These are phyloP conservation scores for Trametes cinnabarina DNA, from an alignment of 768 basidiomycete genomes.

Conservation along the genomic window DNA sequence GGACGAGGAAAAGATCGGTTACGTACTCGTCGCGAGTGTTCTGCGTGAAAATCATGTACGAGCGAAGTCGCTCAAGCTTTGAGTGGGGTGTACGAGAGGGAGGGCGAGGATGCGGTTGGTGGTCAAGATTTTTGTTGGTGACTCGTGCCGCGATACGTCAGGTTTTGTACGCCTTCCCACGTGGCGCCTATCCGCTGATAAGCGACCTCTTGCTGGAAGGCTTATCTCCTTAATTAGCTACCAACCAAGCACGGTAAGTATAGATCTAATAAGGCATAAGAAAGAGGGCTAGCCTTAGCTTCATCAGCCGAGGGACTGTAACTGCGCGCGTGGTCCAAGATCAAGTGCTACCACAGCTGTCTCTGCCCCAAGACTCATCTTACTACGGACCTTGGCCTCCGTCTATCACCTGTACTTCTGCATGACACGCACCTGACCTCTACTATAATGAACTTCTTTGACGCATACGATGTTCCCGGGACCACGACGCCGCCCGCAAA, in stretches of 20 bases:
- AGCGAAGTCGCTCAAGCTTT: slow-evolving; percentile 30
- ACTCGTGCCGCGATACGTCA: slow-evolving; percentile 15
- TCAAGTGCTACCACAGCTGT: no score
- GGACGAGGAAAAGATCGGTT: not conserved
- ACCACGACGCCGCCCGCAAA: slow-evolving; percentile 46
- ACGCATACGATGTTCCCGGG: slow-evolving; percentile 60
- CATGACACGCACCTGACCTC: slow-evolving; percentile 3
- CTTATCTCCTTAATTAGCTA: not conserved
- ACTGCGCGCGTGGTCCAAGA: not conserved
- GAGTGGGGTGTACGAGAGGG: not conserved
- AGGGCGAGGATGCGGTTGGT: slow-evolving; percentile 4
- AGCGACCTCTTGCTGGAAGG: not conserved
- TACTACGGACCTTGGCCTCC: not conserved
- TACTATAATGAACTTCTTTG: slow-evolving; percentile 66
- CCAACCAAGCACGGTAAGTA: not conserved
- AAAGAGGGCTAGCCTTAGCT: no score
- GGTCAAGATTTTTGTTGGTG: slow-evolving; percentile 17
- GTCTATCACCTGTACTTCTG: not conserved
- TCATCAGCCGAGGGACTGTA: no score
- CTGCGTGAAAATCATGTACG: slow-evolving; percentile 80
- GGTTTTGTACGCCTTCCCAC: slow-evolving; percentile 8
- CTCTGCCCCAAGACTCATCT: not conserved
- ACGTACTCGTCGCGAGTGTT: slow-evolving; percentile 87
- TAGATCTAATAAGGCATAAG: no score
- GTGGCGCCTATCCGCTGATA: not conserved